These are phyloP conservation scores for Dictyostelium brefeldianum DNA, from an alignment of 78 protist genomes.

Conservation along the genomic window DNA sequence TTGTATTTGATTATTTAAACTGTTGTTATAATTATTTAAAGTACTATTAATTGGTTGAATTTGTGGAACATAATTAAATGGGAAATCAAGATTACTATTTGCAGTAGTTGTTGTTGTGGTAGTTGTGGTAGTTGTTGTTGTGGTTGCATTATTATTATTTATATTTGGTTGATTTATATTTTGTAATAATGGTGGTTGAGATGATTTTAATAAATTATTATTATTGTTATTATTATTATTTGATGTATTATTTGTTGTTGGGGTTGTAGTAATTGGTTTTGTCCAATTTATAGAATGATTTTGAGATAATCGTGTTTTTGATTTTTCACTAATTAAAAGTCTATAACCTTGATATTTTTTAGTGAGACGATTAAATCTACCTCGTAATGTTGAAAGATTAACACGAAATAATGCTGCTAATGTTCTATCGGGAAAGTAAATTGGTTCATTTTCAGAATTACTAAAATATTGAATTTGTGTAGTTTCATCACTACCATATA, in stretches of 20 bases:
- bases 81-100: too few species aligned
- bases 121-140: too few species aligned
- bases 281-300: constrained; percentile 69
- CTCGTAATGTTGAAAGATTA: constrained; percentile 59
- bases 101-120: too few species aligned
- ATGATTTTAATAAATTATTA: background rate
- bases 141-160: background rate
- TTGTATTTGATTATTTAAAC: background rate
- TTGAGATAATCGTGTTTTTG: constrained; percentile 33
- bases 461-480: constrained; percentile 56
- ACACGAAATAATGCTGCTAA: constrained; percentile 59
- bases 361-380: constrained; percentile 71
- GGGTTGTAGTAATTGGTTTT: background rate
- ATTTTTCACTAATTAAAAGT: constrained; percentile 56
- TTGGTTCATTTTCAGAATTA: constrained; percentile 42
- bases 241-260: background rate
- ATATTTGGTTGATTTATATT: background rate
- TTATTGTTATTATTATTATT: background rate
- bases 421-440: constrained; percentile 75
- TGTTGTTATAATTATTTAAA: background rate
- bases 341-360: constrained; percentile 54
- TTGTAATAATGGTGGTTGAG: constrained; percentile 4
- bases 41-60: too few species aligned
- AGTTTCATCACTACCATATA: constrained; percentile 8
- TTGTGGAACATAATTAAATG: too few species aligned